Conservation (phyloP, 371 early-diverging fungal genomes). For the Mucor racemosus region DNA sequence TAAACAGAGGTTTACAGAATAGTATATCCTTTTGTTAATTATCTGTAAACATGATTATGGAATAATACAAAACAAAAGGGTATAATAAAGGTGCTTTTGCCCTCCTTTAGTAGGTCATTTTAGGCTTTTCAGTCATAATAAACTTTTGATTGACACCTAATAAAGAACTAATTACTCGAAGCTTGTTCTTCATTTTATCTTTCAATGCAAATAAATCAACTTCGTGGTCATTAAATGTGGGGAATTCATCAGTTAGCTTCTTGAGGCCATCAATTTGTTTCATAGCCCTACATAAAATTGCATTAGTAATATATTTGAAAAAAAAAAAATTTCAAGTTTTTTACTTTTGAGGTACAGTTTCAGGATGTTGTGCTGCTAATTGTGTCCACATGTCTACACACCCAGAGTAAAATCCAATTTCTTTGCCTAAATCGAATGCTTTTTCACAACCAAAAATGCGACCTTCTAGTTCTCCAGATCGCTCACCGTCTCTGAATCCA, state of each 20-base stretch:
- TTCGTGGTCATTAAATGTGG: constrained; percentile 60
- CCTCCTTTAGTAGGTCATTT: constrained; percentile 38
- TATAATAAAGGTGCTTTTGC: neutral
- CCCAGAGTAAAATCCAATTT: constrained; percentile 77
- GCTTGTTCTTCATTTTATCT: constrained; percentile 67
- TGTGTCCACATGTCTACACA: constrained; percentile 68
- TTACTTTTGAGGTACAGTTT: constrained; percentile 53
- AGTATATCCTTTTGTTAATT: neutral
- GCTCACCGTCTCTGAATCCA: constrained; percentile 67
- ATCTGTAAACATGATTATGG: constrained; percentile 13
- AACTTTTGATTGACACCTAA: constrained; percentile 57
- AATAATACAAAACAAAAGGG: constrained; percentile 3
- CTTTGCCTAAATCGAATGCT: constrained; percentile 71
- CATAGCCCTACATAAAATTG: constrained; percentile 30
- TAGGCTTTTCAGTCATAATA: constrained; percentile 27
- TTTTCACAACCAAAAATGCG: constrained; percentile 75
- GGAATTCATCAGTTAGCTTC: constrained; percentile 57
- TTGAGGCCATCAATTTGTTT: constrained; percentile 56
- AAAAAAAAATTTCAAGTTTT: neutral
- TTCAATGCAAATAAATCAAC: constrained; percentile 59
- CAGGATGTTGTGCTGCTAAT: constrained; percentile 40
- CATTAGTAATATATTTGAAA: neutral
- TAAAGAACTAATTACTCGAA: constrained; percentile 60
- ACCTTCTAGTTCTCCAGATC: constrained; percentile 71
- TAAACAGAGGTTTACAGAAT: constrained; percentile 15